Evolutionary conservation across 148 eudicot species (phyloP).

Genomic region (Fagopyrum tataricum): DNA sequence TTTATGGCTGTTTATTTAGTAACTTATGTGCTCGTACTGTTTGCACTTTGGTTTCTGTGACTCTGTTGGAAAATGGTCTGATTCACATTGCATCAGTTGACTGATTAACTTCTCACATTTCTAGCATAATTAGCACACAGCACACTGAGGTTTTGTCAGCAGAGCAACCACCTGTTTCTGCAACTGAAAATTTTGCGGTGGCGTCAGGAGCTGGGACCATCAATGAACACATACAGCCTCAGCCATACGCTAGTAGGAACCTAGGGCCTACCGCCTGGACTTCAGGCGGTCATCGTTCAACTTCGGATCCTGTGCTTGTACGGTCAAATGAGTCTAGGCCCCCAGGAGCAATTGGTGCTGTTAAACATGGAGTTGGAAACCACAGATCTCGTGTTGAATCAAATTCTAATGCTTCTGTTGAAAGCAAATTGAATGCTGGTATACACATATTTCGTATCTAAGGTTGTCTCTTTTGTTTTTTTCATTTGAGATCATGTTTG

Average conservation of each 20-base stretch:
- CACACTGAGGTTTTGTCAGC: conserved; percentile 25
- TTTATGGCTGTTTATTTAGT: not conserved
- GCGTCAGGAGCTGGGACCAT: conserved; percentile 18
- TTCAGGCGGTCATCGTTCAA: conserved; percentile 39
- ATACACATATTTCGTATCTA: conserved; percentile 9
- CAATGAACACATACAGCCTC: conserved; percentile 21
- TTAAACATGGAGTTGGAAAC: conserved; percentile 6
- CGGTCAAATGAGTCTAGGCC: conserved; percentile 35
- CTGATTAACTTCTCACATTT: conserved; percentile 23
- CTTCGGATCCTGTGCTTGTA: conserved; percentile 52
- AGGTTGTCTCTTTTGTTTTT: conserved; percentile 3
- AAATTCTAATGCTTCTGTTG: conserved; percentile 23
- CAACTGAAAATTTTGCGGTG: conserved; percentile 23
- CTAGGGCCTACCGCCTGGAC: conserved; percentile 20
- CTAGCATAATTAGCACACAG: conserved; percentile 20
- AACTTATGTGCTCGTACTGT: conserved; percentile 17
- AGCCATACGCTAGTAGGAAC: conserved; percentile 22
- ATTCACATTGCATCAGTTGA: conserved; percentile 37
- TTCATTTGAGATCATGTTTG: conserved; percentile 13
- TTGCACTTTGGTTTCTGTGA: conserved; percentile 35
- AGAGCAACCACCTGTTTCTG: conserved; percentile 19
- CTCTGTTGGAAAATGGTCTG: conserved; percentile 39
- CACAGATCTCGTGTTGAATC: conserved; percentile 29
- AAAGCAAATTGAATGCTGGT: conserved; percentile 42
- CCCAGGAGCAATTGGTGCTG: conserved; percentile 10